Conservation (phyloP, 2,329 filamentous ascomycete genomes). For the Cytospora piceae region DNA sequence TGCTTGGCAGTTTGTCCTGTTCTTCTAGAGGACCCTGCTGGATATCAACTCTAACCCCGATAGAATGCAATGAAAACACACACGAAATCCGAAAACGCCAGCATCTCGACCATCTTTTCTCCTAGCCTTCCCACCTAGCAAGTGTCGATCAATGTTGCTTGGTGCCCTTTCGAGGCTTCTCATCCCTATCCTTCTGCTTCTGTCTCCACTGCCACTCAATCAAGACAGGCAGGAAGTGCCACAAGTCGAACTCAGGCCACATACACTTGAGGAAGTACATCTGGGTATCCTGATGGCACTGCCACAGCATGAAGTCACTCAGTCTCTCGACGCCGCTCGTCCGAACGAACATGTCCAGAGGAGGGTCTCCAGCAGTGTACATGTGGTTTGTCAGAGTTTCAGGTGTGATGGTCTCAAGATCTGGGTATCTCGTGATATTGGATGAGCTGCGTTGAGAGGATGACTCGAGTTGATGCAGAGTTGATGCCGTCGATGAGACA, state of each 20-base stretch:
- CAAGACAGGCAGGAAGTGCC: conserved; percentile 89
- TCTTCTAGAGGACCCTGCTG: conserved; percentile 2
- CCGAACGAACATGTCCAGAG: conserved; percentile 85
- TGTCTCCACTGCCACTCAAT: conserved; percentile 82
- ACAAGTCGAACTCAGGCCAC: conserved; percentile 96
- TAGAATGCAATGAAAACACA: conserved; percentile 10
- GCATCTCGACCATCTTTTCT: not conserved
- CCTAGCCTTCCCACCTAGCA: not conserved
- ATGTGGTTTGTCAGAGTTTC: conserved; percentile 84
- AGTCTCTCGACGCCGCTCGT: conserved; percentile 92
- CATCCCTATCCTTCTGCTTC: conserved; percentile 60
- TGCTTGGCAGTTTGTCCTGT: not conserved
- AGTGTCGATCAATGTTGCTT: conserved; percentile 38
- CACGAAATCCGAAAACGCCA: not conserved
- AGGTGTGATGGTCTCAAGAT: conserved; percentile 84
- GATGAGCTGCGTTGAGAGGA: conserved; percentile 40
- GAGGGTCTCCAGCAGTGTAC: conserved; percentile 84
- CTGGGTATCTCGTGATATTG: conserved; percentile 54
- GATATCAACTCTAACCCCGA: conserved; percentile 20
- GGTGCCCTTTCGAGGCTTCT: conserved; percentile 42
- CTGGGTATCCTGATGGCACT: conserved; percentile 89
- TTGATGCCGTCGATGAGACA: conserved; percentile 61
- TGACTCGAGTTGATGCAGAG: conserved; percentile 55
- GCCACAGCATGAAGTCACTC: conserved; percentile 99
- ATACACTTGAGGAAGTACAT: conserved; percentile 90